Conservation (phyloP, 106 monocot genomes). For the Dendrobium nobile region DNA sequence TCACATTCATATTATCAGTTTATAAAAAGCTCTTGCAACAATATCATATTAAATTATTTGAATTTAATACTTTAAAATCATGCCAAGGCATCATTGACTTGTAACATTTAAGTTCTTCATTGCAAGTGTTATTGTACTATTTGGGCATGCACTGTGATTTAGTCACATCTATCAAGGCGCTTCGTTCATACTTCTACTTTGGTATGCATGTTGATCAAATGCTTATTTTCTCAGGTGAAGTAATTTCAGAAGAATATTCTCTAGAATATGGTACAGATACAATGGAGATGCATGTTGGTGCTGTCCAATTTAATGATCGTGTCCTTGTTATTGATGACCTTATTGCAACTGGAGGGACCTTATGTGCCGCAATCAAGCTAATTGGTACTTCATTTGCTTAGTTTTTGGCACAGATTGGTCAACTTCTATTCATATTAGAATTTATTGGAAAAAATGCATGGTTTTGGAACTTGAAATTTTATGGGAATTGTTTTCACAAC, state of each 20-base stretch:
- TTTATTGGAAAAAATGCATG: not conserved
- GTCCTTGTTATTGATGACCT: slow-evolving; percentile 65
- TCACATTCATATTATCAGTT: not conserved
- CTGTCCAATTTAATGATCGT: slow-evolving; percentile 44
- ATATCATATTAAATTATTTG: not conserved
- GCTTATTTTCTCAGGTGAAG: slow-evolving; percentile 35
- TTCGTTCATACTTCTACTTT: not conserved
- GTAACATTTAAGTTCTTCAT: not conserved
- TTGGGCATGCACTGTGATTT: not conserved
- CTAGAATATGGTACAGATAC: slow-evolving; percentile 67
- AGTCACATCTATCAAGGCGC: not conserved
- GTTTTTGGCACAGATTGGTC: not conserved
- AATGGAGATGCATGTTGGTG: slow-evolving; percentile 80
- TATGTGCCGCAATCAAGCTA: slow-evolving; percentile 59
- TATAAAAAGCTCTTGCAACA: not conserved
- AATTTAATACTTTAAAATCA: not conserved
- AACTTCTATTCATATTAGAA: not conserved
- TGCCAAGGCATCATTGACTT: not conserved
- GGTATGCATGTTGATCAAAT: not conserved
- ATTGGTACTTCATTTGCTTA: slow-evolving; percentile 31
- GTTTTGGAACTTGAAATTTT: not conserved
- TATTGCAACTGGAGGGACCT: slow-evolving; percentile 66
- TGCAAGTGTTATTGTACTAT: not conserved
- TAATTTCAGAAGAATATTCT: slow-evolving; percentile 70
- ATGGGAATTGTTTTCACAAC: not conserved